Conservation (phyloP, 306 rosid species). For the Carpinus viminea region DNA sequence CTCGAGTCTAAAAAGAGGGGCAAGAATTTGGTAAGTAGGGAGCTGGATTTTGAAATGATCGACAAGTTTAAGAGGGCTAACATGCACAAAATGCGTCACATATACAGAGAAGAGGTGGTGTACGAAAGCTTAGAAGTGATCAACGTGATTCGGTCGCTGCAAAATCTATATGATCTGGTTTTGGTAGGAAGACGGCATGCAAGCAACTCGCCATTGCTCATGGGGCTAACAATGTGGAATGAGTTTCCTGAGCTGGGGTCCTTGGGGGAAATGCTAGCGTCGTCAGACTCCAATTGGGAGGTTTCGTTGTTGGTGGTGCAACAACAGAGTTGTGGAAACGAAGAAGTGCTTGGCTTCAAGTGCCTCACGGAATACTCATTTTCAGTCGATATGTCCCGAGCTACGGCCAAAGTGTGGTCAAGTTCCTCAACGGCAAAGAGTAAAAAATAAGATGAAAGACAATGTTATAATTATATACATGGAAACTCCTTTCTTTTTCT, state of each 20-base stretch:
- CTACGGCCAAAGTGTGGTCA: not conserved
- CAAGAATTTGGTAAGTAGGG: not conserved
- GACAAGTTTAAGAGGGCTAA: slow-evolving; percentile 27
- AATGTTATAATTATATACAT: too few species aligned
- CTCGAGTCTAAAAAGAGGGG: not conserved
- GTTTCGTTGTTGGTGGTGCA: slow-evolving; percentile 60
- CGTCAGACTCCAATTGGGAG: slow-evolving; percentile 34
- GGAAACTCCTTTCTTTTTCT: too few species aligned
- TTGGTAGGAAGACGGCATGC: slow-evolving; percentile 60
- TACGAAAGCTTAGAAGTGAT: slow-evolving; percentile 47
- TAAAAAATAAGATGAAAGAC: not conserved
- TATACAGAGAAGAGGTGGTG: slow-evolving; percentile 40
- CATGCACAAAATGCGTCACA: slow-evolving; percentile 21
- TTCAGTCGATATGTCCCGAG: slow-evolving; percentile 1
- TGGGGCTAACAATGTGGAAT: slow-evolving; percentile 53
- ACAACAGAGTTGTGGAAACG: slow-evolving; percentile 37
- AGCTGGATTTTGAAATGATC: slow-evolving; percentile 33
- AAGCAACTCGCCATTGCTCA: slow-evolving; percentile 30
- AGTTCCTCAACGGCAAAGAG: not conserved
- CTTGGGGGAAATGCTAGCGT: slow-evolving; percentile 54
- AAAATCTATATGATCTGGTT: slow-evolving; percentile 41
- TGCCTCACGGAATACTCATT: slow-evolving; percentile 10
- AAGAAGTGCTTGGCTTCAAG: not conserved
- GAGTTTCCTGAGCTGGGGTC: slow-evolving; percentile 66
- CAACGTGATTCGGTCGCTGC: slow-evolving; percentile 33